Evolutionary conservation across 2,329 filamentous ascomycete genomes (phyloP), one percentile per base, ranked within the genome.

Genomic region (Fusarium secorum): DNA sequence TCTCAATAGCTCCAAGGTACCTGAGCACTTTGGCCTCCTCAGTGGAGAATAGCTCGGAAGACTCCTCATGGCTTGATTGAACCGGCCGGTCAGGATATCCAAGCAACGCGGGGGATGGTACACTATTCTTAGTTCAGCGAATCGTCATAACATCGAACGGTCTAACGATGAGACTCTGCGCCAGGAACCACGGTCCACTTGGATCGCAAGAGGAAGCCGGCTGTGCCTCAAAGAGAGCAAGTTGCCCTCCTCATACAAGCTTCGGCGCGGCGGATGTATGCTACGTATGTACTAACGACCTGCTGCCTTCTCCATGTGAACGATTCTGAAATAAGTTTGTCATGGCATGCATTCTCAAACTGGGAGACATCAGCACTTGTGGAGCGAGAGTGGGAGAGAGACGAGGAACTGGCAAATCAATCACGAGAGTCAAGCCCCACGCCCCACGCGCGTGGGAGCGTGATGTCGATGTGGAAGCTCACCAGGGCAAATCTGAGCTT

Each of bases 311-410:
- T 75, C 60, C 67, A 46, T 65, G 63, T 65, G 68, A 75, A 68
- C 63, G 46, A 63, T 72, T 76, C 68, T 65, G 64, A 74, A 76
- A 73, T 74, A 66, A 66, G 74, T 76, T 76, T 76, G 74, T 76
- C 74, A 76, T 76, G 74, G 36, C 32, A 64, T 75, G 70, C 66
- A 72, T 60, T 68, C 56, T 58, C 45, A 66, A 66, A 64, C 59
- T 72, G 62, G 51, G 48, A 60, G 61, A 52, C 73, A 76, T 76
- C 74, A 76, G 74, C 73, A 60, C 63, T 68, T 74, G 74, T 74
- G 74, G 74, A 76, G 70, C 61, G 74, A 75, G 70, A 72, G 74
- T 75, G 74, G 74, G 74, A 76, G 74, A 72, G 45, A 45, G 56
- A 24, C n/a, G 64, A 61, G 55, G 17, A 65, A 36, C 56, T 73